Evolutionary conservation across 148 eudicot genomes (phyloP).

Genomic region (Gaultheria prostrata): DNA sequence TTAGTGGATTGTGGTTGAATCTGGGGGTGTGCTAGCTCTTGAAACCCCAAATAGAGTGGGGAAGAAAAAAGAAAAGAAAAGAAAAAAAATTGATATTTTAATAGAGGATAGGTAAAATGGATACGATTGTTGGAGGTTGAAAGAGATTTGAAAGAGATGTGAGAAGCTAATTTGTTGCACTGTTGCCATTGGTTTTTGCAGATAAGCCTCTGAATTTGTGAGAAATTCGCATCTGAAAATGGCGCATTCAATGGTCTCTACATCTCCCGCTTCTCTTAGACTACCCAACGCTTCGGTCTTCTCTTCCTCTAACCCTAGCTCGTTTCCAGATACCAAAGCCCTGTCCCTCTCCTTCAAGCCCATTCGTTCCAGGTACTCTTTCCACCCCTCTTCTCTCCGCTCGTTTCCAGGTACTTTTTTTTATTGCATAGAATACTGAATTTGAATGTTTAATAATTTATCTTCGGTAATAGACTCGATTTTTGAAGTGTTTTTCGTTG

Average conservation of each 20-base stretch:
- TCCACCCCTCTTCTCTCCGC: too few species aligned
- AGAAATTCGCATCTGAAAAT: constrained; percentile 4
- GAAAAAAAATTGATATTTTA: too few species aligned
- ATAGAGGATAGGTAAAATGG: too few species aligned
- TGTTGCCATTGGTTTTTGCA: background rate
- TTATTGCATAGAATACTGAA: too few species aligned
- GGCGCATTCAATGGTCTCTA: constrained; percentile 31
- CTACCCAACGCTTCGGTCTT: constrained; percentile 22
- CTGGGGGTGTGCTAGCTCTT: too few species aligned
- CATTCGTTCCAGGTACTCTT: constrained; percentile 26
- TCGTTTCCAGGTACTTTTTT: too few species aligned
- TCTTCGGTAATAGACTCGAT: background rate
- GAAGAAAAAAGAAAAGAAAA: too few species aligned
- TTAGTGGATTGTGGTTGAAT: too few species aligned
- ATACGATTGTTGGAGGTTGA: too few species aligned
- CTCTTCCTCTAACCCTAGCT: constrained; percentile 26
- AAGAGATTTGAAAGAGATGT: too few species aligned
- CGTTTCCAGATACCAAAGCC: constrained; percentile 20
- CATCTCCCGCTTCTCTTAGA: constrained; percentile 16
- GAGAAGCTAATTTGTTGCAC: too few species aligned
- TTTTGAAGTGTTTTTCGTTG: background rate
- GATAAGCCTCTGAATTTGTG: background rate
- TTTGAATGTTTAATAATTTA: background rate
- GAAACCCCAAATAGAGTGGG: too few species aligned
- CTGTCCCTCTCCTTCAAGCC: constrained; percentile 29